These are phyloP conservation scores for Leptographium flavum DNA, from an alignment of 2,329 filamentous ascomycete species.

Conservation along the genomic window DNA sequence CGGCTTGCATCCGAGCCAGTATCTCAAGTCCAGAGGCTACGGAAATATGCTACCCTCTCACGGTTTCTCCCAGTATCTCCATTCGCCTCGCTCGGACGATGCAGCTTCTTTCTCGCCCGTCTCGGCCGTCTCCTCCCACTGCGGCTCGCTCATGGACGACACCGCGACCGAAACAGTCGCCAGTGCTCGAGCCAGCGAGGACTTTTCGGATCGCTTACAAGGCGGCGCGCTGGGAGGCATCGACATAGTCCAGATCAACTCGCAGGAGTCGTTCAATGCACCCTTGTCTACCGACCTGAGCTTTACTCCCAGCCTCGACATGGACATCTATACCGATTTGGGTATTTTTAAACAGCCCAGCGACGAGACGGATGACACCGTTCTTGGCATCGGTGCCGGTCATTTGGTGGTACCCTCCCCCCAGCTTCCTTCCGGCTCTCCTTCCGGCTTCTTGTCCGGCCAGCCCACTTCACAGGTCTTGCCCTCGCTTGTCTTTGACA, in stretches of 20 bases:
- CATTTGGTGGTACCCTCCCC: background rate
- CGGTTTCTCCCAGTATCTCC: background rate
- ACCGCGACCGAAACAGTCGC: slow-evolving; percentile 18
- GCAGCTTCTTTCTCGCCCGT: slow-evolving; percentile 4
- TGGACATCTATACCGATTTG: background rate
- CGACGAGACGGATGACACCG: slow-evolving; percentile 3
- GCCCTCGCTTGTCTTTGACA: background rate
- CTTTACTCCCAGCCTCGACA: background rate
- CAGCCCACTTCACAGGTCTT: background rate
- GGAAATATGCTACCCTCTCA: background rate
- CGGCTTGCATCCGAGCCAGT: slow-evolving; percentile 8
- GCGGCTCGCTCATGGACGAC: slow-evolving; percentile 22
- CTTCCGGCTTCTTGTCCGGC: no score
- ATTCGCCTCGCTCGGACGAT: no score
- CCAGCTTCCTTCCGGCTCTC: background rate
- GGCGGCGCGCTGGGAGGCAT: slow-evolving; percentile 15
- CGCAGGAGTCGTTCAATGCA: slow-evolving; percentile 16
- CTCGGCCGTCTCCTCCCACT: slow-evolving; percentile 16
- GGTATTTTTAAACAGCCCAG: slow-evolving; percentile 8
- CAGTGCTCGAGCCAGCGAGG: slow-evolving; percentile 19
- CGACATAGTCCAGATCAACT: slow-evolving; percentile 19
- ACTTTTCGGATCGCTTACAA: no score
- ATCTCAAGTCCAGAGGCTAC: slow-evolving; percentile 2
- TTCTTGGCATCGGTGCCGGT: slow-evolving; percentile 1
- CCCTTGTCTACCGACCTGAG: background rate